Evolutionary conservation across 176 grass and related monocot genomes (phyloP), one percentile per base, ranked within the genome.

Genomic region (Carex pumila): DNA sequence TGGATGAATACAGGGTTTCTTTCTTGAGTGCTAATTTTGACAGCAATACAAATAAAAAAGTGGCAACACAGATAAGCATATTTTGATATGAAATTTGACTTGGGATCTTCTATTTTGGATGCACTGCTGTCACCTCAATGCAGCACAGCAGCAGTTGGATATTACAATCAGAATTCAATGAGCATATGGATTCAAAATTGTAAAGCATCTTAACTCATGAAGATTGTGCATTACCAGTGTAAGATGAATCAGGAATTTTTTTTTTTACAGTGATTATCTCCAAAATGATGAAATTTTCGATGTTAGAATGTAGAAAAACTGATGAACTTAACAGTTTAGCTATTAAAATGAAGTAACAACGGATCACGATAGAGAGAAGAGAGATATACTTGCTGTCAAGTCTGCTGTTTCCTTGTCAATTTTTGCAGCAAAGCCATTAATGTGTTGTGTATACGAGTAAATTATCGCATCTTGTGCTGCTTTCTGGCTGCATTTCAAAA

Each of bases 371-470:
- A 12, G 18, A 21, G 50, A 39, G 18, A 36, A 37, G 17, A 54
- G 6, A 34, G 82, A 50, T 12, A 36, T 79, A 91, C 91, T 84
- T 36, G 94, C 84, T 61, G 94, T 86, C 65, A 77, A 52, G 0
- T 65, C 59, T 54, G 92, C 94, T 31, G 36, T 74, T 37, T 64
- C 81, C 77, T 88, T 83, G 17, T 92, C 92, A 5, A 97, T 55
- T 13, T 5, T 19, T 3, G 92, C 94, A 39, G 94, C 92, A 64
- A 97, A 97, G 71, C 94, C 94, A 60, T 97, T 94, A 87, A 97
- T 94, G 84, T 85, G 75, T 52, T 84, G 79, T 19, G 87, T 91
- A 85, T 97, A 97, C 1, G 92, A 97, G 85, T 97, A 97, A 84
- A 97, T 85, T 37, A 97, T 92, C 14, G 92, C 80, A 71, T 89